A percentile compares a stretch with the other conserved stretches of the same genome.
Evolutionary conservation across 441 rosid species (phyloP).

Genomic region (Gossypium gossypioides): DNA sequence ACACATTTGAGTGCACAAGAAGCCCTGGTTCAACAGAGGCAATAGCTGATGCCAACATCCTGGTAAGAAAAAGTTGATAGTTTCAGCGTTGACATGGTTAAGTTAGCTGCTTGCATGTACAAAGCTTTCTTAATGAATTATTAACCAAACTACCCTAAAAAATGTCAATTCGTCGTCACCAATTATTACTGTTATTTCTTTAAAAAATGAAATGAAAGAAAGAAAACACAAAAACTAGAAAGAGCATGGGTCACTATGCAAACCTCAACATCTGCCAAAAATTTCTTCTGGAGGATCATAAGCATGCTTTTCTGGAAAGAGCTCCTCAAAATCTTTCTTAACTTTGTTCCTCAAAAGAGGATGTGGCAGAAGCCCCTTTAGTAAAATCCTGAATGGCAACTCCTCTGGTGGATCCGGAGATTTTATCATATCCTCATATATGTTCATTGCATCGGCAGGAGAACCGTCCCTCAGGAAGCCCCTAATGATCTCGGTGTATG

Average conservation of each 20-base stretch:
- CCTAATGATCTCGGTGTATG: slow-evolving; percentile 75
- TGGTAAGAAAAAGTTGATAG: not conserved
- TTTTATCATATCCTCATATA: slow-evolving; percentile 89
- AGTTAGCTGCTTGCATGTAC: not conserved
- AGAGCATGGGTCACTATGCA: not conserved
- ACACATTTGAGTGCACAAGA: not conserved
- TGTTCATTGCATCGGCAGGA: slow-evolving; percentile 90
- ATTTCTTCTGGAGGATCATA: slow-evolving; percentile 95
- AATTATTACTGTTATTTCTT: not conserved
- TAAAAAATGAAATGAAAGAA: not conserved
- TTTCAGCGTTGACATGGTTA: not conserved
- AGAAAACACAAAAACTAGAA: not conserved
- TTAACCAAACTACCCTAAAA: not conserved
- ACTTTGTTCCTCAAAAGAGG: slow-evolving; percentile 86
- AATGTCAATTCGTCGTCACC: not conserved
- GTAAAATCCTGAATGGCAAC: slow-evolving; percentile 76
- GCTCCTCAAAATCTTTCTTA: slow-evolving; percentile 87
- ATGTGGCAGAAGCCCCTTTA: slow-evolving; percentile 82
- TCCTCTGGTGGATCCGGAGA: slow-evolving; percentile 92
- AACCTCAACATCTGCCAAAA: slow-evolving; percentile 57
- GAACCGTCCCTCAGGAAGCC: slow-evolving; percentile 82
- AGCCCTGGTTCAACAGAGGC: not conserved
- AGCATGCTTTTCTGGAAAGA: slow-evolving; percentile 82
- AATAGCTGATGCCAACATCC: not conserved
- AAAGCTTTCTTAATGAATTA: not conserved